phyloP scores from a whole-genome alignment of 1,284 basidiomycete species.

The Limonomyces culmigenus region DNA sequence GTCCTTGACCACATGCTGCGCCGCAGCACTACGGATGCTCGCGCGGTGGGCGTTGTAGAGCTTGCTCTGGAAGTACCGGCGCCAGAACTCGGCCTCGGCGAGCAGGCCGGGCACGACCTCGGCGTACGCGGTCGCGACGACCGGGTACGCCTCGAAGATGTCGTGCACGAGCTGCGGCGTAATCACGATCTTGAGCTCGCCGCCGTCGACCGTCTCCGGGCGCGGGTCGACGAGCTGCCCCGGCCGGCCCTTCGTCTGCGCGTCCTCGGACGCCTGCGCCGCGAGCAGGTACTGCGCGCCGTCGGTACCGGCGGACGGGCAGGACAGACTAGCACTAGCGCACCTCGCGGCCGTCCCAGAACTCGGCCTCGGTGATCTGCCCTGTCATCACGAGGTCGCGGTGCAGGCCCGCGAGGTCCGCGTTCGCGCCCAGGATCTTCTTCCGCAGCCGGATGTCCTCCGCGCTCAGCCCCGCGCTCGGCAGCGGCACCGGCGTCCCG shows the following conservation, averaged over 20 bases:
- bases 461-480: too few species aligned
- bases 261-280: conserved; percentile 52
- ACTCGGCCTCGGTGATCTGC: conserved; percentile 81
- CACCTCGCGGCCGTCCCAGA: conserved; percentile 93
- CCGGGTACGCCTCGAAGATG: conserved; percentile 95
- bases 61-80: conserved; percentile 88
- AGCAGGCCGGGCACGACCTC: conserved; percentile 73
- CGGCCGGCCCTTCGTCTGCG: conserved; percentile 68
- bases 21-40: conserved; percentile 73
- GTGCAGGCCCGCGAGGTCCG: conserved; percentile 66
- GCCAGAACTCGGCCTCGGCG: conserved; percentile 83
- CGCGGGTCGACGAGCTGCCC: conserved; percentile 84
- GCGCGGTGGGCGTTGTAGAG: conserved; percentile 91
- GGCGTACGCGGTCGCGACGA: conserved; percentile 81
- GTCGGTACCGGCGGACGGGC: too few species aligned
- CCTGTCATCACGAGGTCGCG: conserved; percentile 72
- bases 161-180: conserved; percentile 88
- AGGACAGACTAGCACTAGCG: too few species aligned
- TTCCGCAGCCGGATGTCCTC: conserved; percentile 60
- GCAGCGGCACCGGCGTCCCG: conserved; percentile 59
- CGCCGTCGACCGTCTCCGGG: conserved; percentile 58
- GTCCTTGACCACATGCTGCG: conserved; percentile 74
- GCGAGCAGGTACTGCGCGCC: conserved; percentile 59
- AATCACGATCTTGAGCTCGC: conserved; percentile 79
- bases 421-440: conserved; percentile 60